These are phyloP conservation scores for Phytophthora europaea DNA, from an alignment of 352 stramenopile species.

Conservation along the genomic window DNA sequence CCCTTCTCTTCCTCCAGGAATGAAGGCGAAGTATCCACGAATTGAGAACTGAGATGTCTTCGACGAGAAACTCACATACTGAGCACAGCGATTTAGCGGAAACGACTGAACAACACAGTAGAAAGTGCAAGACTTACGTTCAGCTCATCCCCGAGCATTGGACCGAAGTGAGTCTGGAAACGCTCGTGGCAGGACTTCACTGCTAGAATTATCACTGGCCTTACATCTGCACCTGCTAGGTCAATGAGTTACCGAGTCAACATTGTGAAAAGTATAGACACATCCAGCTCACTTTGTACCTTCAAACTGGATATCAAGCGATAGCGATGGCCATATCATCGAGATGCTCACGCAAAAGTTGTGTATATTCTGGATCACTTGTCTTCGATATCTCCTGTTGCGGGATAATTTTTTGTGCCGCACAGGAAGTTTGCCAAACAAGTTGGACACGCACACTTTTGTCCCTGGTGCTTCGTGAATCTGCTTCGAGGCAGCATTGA, in stretches of 20 bases:
- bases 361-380: constrained; percentile 53
- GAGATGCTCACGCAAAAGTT: constrained; percentile 65
- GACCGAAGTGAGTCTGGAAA: constrained; percentile 54
- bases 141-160: constrained; percentile 50
- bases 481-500: constrained; percentile 61
- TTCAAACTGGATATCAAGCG: constrained; percentile 66
- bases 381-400: constrained; percentile 44
- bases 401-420: constrained; percentile 51
- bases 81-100: neutral
- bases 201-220: constrained; percentile 31
- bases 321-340: constrained; percentile 78
- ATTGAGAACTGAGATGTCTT: constrained; percentile 44
- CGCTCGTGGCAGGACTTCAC: constrained; percentile 48
- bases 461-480: constrained; percentile 57
- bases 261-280: neutral
- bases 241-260: neutral
- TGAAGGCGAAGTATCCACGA: constrained; percentile 62
- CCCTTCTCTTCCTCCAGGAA: constrained; percentile 49
- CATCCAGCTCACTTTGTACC: constrained; percentile 17
- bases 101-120: neutral
- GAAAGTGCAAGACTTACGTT: constrained; percentile 33
- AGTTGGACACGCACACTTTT: constrained; percentile 49
- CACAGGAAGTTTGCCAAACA: constrained; percentile 78
- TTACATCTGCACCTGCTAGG: constrained; percentile 19
- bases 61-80: constrained; percentile 51